Conservation (phyloP, 805 yeast genomes). For the Metschnikowia drakensbergensis region DNA sequence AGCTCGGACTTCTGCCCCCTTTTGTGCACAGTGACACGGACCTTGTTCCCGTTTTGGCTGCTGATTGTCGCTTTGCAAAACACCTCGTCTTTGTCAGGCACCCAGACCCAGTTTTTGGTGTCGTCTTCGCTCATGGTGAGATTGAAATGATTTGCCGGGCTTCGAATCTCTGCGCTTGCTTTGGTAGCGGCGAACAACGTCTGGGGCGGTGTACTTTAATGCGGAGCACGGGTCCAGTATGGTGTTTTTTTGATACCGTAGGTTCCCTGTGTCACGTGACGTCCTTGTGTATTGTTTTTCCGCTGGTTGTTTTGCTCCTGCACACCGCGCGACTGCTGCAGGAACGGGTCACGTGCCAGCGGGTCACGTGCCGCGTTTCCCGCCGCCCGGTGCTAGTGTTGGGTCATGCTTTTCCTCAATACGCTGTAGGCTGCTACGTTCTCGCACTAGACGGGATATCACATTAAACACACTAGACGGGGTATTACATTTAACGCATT, state of each 20-base stretch:
- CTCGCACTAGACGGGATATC: too few relatives aligned
- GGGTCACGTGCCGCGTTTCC: too few relatives aligned
- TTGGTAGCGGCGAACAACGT: too few relatives aligned
- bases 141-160: background rate
- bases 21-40: slow-evolving; percentile 34
- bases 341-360: too few relatives aligned
- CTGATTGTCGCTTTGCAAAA: slow-evolving; percentile 61
- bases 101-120: slow-evolving; percentile 70
- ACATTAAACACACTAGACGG: too few relatives aligned
- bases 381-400: too few relatives aligned
- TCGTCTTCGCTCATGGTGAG: slow-evolving; percentile 1
- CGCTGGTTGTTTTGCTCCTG: background rate
- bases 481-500: background rate
- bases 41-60: slow-evolving; percentile 36
- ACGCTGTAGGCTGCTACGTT: too few relatives aligned
- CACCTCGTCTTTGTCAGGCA: slow-evolving; percentile 54
- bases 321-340: background rate
- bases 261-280: background rate
- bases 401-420: too few relatives aligned
- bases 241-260: slow-evolving; percentile 5
- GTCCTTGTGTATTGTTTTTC: slow-evolving; percentile 5
- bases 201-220: background rate
- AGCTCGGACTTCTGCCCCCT: slow-evolving; percentile 42
- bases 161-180: background rate
- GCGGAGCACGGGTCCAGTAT: background rate